Percentiles rank a stretch among this genome's conserved stretches.
These are phyloP conservation scores for Neurospora cerealis DNA, from an alignment of 495 filamentous ascomycete species.

Conservation along the genomic window DNA sequence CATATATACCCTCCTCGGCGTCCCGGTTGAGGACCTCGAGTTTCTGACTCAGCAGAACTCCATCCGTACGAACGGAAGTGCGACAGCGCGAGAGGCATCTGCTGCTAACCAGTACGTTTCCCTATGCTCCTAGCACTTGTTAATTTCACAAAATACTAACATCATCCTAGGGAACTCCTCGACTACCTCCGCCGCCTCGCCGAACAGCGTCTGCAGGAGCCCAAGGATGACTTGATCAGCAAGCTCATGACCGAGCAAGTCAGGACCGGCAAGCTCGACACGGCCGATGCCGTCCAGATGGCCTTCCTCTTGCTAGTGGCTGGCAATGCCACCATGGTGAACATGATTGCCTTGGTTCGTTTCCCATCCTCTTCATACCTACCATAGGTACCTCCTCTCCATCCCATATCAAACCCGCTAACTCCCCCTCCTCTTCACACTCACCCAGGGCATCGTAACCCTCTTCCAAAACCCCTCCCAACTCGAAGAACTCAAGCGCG, in stretches of 20 bases:
- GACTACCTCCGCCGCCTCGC: conserved; percentile 28
- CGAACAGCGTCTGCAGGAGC: conserved; percentile 24
- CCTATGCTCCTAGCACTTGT: too few species aligned
- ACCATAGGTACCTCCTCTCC: background rate
- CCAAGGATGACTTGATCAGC: conserved; percentile 34
- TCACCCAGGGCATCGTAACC: conserved; percentile 26
- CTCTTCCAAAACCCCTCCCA: conserved; percentile 28
- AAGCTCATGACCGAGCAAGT: conserved; percentile 31
- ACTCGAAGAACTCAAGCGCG: conserved; percentile 25
- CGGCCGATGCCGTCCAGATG: conserved; percentile 30
- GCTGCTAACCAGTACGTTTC: conserved; percentile 22
- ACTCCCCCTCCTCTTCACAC: background rate
- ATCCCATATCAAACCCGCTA: background rate
- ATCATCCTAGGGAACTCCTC: conserved; percentile 22
- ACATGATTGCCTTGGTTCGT: conserved; percentile 35
- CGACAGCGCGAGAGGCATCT: conserved; percentile 31
- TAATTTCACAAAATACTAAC: background rate
- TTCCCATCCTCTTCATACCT: too few species aligned
- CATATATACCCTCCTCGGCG: conserved; percentile 38
- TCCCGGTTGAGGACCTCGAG: conserved; percentile 35
- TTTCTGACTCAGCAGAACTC: conserved; percentile 32
- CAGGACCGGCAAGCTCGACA: conserved; percentile 26
- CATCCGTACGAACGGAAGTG: conserved; percentile 34
- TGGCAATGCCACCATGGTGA: conserved; percentile 40
- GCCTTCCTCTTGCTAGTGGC: conserved; percentile 38